phyloP scores from a whole-genome alignment of 306 rosid genomes.

The Hippophae gyantsensis region DNA sequence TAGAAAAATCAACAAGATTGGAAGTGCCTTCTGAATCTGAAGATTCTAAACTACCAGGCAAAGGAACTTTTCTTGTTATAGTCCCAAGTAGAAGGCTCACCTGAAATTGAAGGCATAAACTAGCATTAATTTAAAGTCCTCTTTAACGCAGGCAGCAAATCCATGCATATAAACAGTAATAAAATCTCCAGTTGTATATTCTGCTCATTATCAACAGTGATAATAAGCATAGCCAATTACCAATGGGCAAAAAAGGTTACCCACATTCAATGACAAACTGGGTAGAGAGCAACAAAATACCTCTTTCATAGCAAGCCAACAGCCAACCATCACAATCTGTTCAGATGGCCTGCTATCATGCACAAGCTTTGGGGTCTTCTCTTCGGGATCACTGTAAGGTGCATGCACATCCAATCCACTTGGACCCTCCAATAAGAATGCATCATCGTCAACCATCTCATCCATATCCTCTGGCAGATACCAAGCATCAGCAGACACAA shows the following conservation, averaged over 20 bases:
- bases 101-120: slow-evolving; percentile 32
- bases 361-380: slow-evolving; percentile 30
- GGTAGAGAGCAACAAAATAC: slow-evolving; percentile 29
- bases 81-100: slow-evolving; percentile 98
- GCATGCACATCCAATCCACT: slow-evolving; percentile 32
- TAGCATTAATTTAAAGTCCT: slow-evolving; percentile 6
- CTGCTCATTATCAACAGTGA: not conserved
- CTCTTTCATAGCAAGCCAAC: slow-evolving; percentile 99
- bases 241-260: not conserved
- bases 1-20: slow-evolving; percentile 22
- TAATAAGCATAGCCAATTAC: not conserved
- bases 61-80: slow-evolving; percentile 76
- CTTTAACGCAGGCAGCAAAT: not conserved
- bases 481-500: slow-evolving; percentile 98
- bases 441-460: slow-evolving; percentile 58
- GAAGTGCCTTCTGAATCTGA: slow-evolving; percentile 27
- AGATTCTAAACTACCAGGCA: slow-evolving; percentile 49
- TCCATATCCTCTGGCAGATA: slow-evolving; percentile 86
- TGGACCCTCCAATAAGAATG: slow-evolving; percentile 50
- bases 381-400: slow-evolving; percentile 37
- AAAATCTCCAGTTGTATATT: not conserved
- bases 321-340: slow-evolving; percentile 95
- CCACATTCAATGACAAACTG: slow-evolving; percentile 3
- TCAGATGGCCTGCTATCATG: slow-evolving; percentile 53
- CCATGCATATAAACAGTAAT: not conserved